phyloP scores from a whole-genome alignment of 257 asterid genomes.

The Penstemon eatonii region DNA sequence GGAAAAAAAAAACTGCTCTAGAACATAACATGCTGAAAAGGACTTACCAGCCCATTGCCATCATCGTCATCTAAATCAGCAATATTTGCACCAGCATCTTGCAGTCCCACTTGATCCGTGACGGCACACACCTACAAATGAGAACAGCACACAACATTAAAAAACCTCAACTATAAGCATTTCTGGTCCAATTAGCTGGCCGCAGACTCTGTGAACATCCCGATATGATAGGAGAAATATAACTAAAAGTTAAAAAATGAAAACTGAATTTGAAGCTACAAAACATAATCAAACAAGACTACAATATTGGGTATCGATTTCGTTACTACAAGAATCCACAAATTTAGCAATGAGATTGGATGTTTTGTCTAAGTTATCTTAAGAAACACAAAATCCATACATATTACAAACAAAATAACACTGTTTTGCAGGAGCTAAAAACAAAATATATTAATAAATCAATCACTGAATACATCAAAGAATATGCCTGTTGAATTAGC shows the following conservation, averaged over 20 bases:
- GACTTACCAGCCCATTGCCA: conserved; percentile 66
- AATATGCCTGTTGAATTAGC: neutral
- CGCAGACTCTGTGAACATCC: neutral
- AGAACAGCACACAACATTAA: neutral
- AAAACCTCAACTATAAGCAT: neutral
- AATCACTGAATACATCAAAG: neutral
- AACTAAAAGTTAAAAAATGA: neutral
- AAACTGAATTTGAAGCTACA: neutral
- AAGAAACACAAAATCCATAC: neutral
- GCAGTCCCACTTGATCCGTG: conserved; percentile 60
- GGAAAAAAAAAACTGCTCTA: conserved; percentile 2
- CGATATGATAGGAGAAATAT: neutral
- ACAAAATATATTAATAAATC: neutral
- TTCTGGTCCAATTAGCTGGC: conserved; percentile 2
- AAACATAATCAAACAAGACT: neutral
- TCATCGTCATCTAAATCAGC: conserved; percentile 69
- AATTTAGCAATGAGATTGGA: neutral
- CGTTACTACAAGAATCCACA: neutral
- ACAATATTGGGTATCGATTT: neutral
- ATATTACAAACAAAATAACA: neutral
- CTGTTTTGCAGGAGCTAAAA: neutral
- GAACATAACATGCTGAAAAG: neutral
- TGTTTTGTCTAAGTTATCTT: neutral
- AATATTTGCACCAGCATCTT: conserved; percentile 55
- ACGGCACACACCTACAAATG: conserved; percentile 60